Evolutionary conservation across 2,329 filamentous ascomycete genomes (phyloP).

Genomic region (Cercospora berteroae): DNA sequence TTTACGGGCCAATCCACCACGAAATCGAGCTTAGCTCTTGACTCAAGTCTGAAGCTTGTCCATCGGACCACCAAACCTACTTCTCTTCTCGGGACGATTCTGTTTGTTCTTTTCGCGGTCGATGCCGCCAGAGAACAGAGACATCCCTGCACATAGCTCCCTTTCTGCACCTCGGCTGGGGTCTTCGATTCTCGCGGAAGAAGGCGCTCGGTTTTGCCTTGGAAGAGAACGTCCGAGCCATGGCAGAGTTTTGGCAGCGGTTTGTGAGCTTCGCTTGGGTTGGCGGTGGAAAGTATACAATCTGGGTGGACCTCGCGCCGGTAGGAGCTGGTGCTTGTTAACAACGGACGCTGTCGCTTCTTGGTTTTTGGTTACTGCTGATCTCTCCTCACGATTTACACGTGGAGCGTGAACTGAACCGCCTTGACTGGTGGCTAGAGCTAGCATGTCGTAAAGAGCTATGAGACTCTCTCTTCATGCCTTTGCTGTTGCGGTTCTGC

Average conservation of each 20-base stretch:
- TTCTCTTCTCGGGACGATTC: neutral
- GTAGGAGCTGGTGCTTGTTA: neutral
- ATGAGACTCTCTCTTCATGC: conserved; percentile 2
- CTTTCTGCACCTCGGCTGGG: neutral
- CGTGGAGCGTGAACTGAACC: neutral
- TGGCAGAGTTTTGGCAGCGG: neutral
- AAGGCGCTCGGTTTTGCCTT: neutral
- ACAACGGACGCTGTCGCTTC: neutral
- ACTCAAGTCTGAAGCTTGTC: neutral
- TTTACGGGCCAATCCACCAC: neutral
- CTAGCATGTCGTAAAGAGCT: neutral
- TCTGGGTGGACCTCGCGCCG: neutral
- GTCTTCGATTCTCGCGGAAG: neutral
- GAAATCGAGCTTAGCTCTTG: neutral
- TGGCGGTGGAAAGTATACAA: neutral
- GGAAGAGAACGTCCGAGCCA: neutral
- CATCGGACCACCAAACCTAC: neutral
- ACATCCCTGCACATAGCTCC: neutral
- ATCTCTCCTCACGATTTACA: neutral
- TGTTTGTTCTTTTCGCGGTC: neutral
- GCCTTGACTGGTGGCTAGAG: neutral
- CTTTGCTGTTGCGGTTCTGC: neutral
- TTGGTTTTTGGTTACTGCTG: neutral
- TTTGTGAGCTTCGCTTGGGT: neutral
- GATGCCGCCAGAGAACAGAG: neutral